Evolutionary conservation across 176 grass and related monocot species (phyloP).

Genomic region (Puya raimondii): DNA sequence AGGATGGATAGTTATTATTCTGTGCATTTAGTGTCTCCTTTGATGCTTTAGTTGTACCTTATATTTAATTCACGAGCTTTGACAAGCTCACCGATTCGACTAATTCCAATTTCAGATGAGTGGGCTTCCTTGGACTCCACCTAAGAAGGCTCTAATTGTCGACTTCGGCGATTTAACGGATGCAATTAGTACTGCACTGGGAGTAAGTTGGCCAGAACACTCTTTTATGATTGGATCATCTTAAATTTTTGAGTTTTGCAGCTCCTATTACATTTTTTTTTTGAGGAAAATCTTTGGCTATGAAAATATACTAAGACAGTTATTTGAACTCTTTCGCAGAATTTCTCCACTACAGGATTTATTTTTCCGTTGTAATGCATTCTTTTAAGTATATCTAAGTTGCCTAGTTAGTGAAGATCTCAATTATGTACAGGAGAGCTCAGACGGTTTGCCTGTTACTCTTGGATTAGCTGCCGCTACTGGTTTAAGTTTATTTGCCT

Average conservation of each 20-base stretch:
- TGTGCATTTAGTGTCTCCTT: conserved; percentile 10
- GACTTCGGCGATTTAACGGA: conserved; percentile 45
- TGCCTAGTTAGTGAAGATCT: neutral
- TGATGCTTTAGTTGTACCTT: conserved; percentile 3
- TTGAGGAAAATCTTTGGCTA: no score
- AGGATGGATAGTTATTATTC: conserved; percentile 68
- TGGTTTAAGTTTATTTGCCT: conserved; percentile 73
- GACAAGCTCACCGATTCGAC: conserved; percentile 30
- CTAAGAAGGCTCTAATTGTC: conserved; percentile 56
- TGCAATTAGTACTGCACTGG: conserved; percentile 32
- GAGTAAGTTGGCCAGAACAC: conserved; percentile 38
- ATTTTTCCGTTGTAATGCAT: neutral
- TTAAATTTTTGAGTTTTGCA: neutral
- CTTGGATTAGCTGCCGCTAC: conserved; percentile 80
- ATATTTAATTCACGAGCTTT: conserved; percentile 11
- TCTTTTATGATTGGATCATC: neutral
- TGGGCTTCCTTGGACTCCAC: conserved; percentile 72
- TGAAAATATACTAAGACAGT: no score
- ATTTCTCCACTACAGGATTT: no score
- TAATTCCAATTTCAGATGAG: conserved; percentile 63
- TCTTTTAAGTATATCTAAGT: neutral
- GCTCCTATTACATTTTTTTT: neutral
- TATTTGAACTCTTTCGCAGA: no score
- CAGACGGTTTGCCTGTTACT: conserved; percentile 64
- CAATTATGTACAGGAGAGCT: conserved; percentile 35